A percentile compares a stretch with the other conserved stretches of the same genome.
phyloP scores from a whole-genome alignment of 208 protist species.

The Strigomonas galati region DNA sequence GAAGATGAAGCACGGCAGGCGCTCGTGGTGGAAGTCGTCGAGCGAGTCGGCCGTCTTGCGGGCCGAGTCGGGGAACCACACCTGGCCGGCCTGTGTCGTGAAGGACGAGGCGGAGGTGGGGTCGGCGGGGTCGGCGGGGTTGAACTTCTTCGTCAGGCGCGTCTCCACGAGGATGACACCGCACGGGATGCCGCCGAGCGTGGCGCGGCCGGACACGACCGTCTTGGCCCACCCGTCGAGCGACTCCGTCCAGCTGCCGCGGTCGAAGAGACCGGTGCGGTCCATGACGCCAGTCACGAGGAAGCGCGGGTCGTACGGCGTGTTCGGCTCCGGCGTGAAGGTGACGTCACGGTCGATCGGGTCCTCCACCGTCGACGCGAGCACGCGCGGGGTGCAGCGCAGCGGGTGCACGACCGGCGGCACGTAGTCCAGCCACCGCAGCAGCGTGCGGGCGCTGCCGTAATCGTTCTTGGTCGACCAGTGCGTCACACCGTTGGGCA shows the following conservation, averaged over 20 bases:
- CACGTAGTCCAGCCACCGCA: constrained; percentile 92
- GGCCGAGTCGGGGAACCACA: constrained; percentile 98
- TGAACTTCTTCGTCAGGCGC: constrained; percentile 89
- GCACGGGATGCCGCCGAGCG: constrained; percentile 96
- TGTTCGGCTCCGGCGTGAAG: constrained; percentile 55
- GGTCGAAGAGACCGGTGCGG: constrained; percentile 87
- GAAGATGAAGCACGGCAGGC: constrained; percentile 97
- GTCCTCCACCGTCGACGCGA: constrained; percentile 39
- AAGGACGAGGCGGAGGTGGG: constrained; percentile 69
- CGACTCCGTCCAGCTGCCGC: constrained; percentile 89
- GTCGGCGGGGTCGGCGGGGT: constrained; percentile 96
- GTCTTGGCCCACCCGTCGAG: constrained; percentile 96
- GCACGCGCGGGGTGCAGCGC: constrained; percentile 42
- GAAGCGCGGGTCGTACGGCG: constrained; percentile 82
- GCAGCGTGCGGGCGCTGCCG: constrained; percentile 50
- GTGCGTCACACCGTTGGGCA: constrained; percentile 96
- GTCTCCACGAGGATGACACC: constrained; percentile 98
- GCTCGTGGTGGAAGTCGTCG: constrained; percentile 96
- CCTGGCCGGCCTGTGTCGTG: constrained; percentile 85
- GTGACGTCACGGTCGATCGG: constrained; percentile 78
- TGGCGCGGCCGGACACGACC: constrained; percentile 94
- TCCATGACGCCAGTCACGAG: constrained; percentile 59
- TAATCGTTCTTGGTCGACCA: constrained; percentile 84
- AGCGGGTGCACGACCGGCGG: constrained; percentile 47
- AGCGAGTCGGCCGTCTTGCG: constrained; percentile 98